A percentile compares a stretch with the other conserved stretches of the same genome.
phyloP scores from a whole-genome alignment of 352 stramenopile genomes.

The Peronospora farinosa region DNA sequence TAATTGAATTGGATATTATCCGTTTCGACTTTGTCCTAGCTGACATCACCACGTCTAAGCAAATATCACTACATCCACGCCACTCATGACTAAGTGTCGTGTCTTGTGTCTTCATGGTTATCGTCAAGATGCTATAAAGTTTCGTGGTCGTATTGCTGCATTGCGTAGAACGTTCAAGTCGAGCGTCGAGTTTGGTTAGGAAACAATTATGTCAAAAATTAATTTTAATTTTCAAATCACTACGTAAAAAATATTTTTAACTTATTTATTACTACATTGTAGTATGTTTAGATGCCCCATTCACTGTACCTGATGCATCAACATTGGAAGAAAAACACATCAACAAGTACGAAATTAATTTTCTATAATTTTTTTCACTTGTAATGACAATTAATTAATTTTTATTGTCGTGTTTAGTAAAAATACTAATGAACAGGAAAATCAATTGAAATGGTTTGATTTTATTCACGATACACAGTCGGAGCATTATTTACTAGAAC shows the following conservation, averaged over 20 bases:
- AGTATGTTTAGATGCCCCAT: constrained; percentile 77
- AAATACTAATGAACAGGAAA: constrained; percentile 35
- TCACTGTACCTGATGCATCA: constrained; percentile 64
- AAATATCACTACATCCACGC: no score
- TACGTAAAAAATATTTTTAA: no score
- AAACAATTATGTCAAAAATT: no score
- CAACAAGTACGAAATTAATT: constrained; percentile 25
- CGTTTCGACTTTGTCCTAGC: no score
- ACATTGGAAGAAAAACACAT: constrained; percentile 48
- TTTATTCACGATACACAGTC: constrained; percentile 45
- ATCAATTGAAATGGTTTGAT: constrained; percentile 72
- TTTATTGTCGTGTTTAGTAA: constrained; percentile 5
- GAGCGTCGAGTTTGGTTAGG: constrained; percentile 70
- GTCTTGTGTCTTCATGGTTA: constrained; percentile 85
- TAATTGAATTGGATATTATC: no score
- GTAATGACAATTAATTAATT: no score
- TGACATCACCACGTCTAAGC: no score
- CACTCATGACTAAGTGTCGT: constrained; percentile 42
- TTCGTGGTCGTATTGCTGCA: constrained; percentile 66
- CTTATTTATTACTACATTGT: no score
- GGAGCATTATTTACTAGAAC: constrained; percentile 35
- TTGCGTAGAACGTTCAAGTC: constrained; percentile 71
- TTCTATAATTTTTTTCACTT: neutral
- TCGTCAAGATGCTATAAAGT: constrained; percentile 65
- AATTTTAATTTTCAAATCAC: no score